Base-by-base conservation (phyloP, 1,139 yeast genomes). In the Eremothecium cymbalariae region DNA sequence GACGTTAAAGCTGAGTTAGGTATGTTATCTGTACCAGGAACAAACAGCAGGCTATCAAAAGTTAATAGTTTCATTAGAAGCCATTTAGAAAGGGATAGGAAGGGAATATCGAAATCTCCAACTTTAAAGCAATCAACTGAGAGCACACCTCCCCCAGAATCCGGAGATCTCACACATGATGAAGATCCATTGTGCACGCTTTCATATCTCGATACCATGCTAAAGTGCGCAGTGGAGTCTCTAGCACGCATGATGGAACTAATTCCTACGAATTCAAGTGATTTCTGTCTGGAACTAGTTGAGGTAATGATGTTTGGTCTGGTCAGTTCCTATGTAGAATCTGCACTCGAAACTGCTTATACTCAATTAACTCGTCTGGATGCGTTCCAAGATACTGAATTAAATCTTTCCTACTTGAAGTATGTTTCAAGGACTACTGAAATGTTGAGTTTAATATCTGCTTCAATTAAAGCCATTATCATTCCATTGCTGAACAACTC, bases 201-300 rank as follows among this genome's bases (percentile, higher is more conserved):
- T 9, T 52, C 62, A 11, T 63, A 67, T 25, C 77, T 83, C 2
- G 90, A 84, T 47, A 63, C 68, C 1, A 70, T 84, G 39, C 62
- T 86, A 28, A 77, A 77, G 45, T 72, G 84, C 19, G 70, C 80
- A 3, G 83, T 86, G 19, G 97, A 88, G 57, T 71, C 90, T 1
- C 66, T 85, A 5, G 81, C 94, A 3, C 67, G 97, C 50, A 67
- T 80, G 5, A 70, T 84, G 50, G 95, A 85, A 50, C 61, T 88
- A 34, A 68, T 77, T 1, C 84, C 94, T 1, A 53, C 59, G 14
- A 77, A 71, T 42, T 66, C 83, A 5, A 71, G 81, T 3, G 78
- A 73, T 31, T 73, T 77, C 49, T 72, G 86, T 0, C 62, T 74
- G 33, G 85, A 77, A 40, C 60, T 86, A 15, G 65, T 84, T 45